Evolutionary conservation across 2,329 filamentous ascomycete species (phyloP), one percentile per base, ranked within the genome.

Genomic region (Ceratocystis destructans): DNA sequence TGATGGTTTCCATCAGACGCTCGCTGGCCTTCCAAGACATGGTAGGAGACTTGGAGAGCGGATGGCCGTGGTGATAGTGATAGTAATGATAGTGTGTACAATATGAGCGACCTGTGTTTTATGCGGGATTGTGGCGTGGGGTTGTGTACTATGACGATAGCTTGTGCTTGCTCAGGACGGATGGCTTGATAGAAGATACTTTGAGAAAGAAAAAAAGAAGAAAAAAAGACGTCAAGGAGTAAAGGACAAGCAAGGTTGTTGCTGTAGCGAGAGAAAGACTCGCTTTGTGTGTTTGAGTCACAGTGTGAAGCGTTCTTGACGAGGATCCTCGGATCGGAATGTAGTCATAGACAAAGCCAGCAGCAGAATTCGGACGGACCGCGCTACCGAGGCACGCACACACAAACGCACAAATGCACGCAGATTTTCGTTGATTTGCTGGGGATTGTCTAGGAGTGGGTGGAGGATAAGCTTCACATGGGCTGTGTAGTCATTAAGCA

Each of bases 1-100:
- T 86, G 87, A 96, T 96, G 80, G 89, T 96, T 72, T 94, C 88
- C 90, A 96, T 94, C 86, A 97, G 79, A 79, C 85, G 83, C 77
- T 92, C 88, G 70, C 89, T 88, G 75, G 87, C 88, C 80, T 87
- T 96, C 93, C 93, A 97, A 81, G 89, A 89, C 92, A 96, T 96
- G 76, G 73, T 80, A 78, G 74, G 41, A 44, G 48, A 59, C 64
- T 46, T 45, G 62, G 61, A 62, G 20, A 45, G 53, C 50, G 64
- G 46, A 53, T 53, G 22, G 8, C 15, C 15, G 48, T 25, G 15
- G 20, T 28, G 37, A 41, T 41, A 15, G 37, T 41, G 37, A 10
- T 41, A 41, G 37, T 41, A 41, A 41, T 41, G 37, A 41, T 41
- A 15, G 48, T 28, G 48, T 53, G 48, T 22, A 20, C 17, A 48